Evolutionary conservation across 345 rosid species (phyloP).

Genomic region (Brassica napus): Da-Ae NC_063442.1:15115501-15116000

Average conservation of each 20-base stretch:
- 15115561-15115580: too few species aligned
- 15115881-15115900: constrained; percentile 51
- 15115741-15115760: constrained; percentile 76
- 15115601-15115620: too few species aligned
- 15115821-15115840: constrained; percentile 44
- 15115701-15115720: constrained; percentile 41
- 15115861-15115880: constrained; percentile 39
- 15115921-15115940: not conserved
- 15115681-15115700: constrained; percentile 49
- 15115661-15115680: constrained; percentile 62
- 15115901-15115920: constrained; percentile 3
- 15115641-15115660: too few species aligned
- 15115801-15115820: constrained; percentile 10
- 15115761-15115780: constrained; percentile 89
- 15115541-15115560: not conserved
- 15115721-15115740: constrained; percentile 83
- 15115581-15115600: too few species aligned
- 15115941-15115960: not conserved
- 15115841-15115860: constrained; percentile 41
- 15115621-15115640: too few species aligned
- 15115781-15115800: constrained; percentile 55
- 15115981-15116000: not conserved
- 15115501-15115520: constrained; percentile 56
- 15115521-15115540: not conserved
- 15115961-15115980: not conserved